phyloP scores from a whole-genome alignment of 1,139 yeast genomes.

The Suhomyces atakaporum region DNA sequence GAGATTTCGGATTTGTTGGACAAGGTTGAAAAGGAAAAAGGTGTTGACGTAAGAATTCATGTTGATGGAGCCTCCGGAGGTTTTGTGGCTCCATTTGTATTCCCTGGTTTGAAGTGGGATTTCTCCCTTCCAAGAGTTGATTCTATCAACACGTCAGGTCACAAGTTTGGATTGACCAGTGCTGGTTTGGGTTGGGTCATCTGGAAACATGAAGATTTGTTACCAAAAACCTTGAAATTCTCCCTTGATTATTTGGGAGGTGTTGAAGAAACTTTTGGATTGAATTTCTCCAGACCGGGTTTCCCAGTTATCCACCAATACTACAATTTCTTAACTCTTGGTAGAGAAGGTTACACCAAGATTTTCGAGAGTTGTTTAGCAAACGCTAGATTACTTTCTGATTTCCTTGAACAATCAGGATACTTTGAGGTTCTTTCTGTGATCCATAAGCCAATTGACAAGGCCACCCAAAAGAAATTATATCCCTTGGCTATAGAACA shows the following conservation, averaged over 20 bases:
- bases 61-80: slow-evolving; percentile 96
- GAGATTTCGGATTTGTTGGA: slow-evolving; percentile 62
- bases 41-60: slow-evolving; percentile 74
- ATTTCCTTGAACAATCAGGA: slow-evolving; percentile 62
- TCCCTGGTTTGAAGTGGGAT: slow-evolving; percentile 81
- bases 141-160: slow-evolving; percentile 91
- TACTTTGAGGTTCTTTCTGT: slow-evolving; percentile 76
- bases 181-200: slow-evolving; percentile 94
- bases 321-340: slow-evolving; percentile 72
- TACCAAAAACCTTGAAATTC: slow-evolving; percentile 74
- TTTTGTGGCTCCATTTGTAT: slow-evolving; percentile 79
- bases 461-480: slow-evolving; percentile 13
- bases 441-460: slow-evolving; percentile 58
- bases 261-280: slow-evolving; percentile 79
- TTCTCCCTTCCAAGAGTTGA: slow-evolving; percentile 74
- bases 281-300: slow-evolving; percentile 92
- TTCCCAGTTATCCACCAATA: slow-evolving; percentile 88
- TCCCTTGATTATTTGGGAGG: slow-evolving; percentile 87
- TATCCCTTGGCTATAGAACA: slow-evolving; percentile 28
- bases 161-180: slow-evolving; percentile 85
- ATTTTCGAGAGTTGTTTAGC: slow-evolving; percentile 63
- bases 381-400: slow-evolving; percentile 70
- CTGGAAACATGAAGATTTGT: slow-evolving; percentile 65
- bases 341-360: slow-evolving; percentile 66
- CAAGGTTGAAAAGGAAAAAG: slow-evolving; percentile 66